Evolutionary conservation across 2,329 filamentous ascomycete genomes (phyloP).

Genomic region (Lecanosticta acicola): DNA sequence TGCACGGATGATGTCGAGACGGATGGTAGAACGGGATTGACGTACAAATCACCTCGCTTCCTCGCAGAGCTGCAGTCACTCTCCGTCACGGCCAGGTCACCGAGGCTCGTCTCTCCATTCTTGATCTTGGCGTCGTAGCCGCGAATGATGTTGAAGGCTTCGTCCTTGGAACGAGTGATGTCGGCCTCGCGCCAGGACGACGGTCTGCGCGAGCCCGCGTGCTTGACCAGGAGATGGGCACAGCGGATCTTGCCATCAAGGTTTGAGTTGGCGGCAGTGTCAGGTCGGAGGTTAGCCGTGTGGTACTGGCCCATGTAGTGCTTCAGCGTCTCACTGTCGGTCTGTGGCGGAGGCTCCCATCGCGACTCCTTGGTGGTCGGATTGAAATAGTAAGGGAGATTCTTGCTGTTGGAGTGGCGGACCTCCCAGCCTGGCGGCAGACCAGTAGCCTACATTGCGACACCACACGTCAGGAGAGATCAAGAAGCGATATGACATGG

Average conservation of each 20-base stretch:
- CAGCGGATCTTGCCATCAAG: constrained; percentile 81
- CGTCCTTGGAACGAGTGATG: constrained; percentile 82
- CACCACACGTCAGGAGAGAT: constrained; percentile 6
- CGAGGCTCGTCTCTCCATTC: constrained; percentile 61
- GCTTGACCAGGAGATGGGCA: constrained; percentile 90
- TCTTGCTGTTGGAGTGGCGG: constrained; percentile 96
- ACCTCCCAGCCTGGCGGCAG: constrained; percentile 57
- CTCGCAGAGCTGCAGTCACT: constrained; percentile 93
- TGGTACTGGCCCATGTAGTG: constrained; percentile 87
- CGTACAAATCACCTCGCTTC: constrained; percentile 82
- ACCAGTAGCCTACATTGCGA: constrained; percentile 25
- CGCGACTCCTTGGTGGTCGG: constrained; percentile 75
- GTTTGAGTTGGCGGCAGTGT: constrained; percentile 17
- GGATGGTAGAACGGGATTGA: background rate
- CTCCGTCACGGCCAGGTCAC: constrained; percentile 79
- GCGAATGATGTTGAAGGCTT: constrained; percentile 72
- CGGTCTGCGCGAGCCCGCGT: constrained; percentile 78
- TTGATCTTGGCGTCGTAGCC: constrained; percentile 71
- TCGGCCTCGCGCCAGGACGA: constrained; percentile 88
- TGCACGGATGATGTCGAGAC: constrained; percentile 2
- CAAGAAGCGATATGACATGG: background rate
- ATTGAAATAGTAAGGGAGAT: constrained; percentile 99
- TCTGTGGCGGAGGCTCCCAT: constrained; percentile 87
- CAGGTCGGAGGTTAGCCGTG: constrained; percentile 42
- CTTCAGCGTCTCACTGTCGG: constrained; percentile 89